Conservation (phyloP, 2,329 filamentous ascomycete genomes). For the Trichoderma polysporum region DNA sequence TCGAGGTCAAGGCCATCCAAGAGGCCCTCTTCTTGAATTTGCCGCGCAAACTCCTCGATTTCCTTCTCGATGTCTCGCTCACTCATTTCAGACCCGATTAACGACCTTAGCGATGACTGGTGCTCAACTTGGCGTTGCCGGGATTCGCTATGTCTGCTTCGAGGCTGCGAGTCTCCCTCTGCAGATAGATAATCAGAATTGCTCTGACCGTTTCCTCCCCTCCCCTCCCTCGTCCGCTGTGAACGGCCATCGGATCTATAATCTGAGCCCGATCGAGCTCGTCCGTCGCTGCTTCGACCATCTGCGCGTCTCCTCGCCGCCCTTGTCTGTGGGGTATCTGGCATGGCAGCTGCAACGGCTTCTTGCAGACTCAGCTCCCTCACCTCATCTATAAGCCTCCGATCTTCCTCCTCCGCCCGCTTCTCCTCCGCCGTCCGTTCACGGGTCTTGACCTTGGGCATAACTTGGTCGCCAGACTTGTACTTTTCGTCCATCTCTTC, state of each 20-base stretch:
- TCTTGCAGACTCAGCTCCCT: constrained; percentile 72
- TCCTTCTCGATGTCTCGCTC: constrained; percentile 80
- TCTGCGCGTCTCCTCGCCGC: constrained; percentile 34
- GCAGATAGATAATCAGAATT: constrained; percentile 41
- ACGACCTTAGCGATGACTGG: constrained; percentile 80
- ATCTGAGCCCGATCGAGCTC: constrained; percentile 34
- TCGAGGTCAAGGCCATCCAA: constrained; percentile 86
- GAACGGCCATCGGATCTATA: constrained; percentile 34
- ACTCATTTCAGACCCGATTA: constrained; percentile 78
- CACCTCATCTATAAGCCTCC: constrained; percentile 68
- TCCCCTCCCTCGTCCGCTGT: constrained; percentile 28
- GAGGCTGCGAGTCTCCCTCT: constrained; percentile 30
- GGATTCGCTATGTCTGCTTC: constrained; percentile 46
- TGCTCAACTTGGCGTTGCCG: constrained; percentile 71
- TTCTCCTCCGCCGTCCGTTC: constrained; percentile 54
- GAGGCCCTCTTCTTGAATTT: constrained; percentile 84
- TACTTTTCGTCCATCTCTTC: constrained; percentile 74
- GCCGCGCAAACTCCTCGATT: constrained; percentile 84
- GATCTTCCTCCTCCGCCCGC: constrained; percentile 63
- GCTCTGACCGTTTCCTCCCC: constrained; percentile 29
- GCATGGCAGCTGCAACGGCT: constrained; percentile 41
- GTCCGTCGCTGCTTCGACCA: constrained; percentile 35
- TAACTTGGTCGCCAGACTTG: constrained; percentile 75
- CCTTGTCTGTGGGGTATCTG: constrained; percentile 17
- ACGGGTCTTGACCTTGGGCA: constrained; percentile 59